Evolutionary conservation across 1,284 basidiomycete species (phyloP), one percentile per base, ranked within the genome.

Genomic region (Cryptococcus floricola): DNA sequence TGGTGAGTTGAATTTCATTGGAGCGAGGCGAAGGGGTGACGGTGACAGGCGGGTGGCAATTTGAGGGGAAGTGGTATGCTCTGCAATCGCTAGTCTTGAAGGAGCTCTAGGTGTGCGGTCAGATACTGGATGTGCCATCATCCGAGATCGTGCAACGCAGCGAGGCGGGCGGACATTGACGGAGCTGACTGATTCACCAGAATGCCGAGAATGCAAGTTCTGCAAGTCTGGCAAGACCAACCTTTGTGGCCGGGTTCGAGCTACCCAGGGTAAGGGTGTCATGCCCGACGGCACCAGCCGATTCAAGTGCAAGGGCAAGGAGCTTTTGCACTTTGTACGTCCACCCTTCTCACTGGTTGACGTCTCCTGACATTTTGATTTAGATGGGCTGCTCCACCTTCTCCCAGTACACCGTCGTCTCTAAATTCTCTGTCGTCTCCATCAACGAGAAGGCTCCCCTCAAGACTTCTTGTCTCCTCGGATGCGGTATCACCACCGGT

Each of bases 201-300:
- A 97, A 78, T 97, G 93, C 75, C 84, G 84, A 50, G 86, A 97
- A 79, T 97, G 93, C 81, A 95, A 95, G 78, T 98, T 98, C 81
- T 99, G 95, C 84, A 95, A 88, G 80, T 94, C 90, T 56, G 96
- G 95, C 61, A 98, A 98, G 83, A 98, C 95, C 59, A 98, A 98
- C 78, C 83, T 96, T 45, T 96, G 92, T 71, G 87, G 90, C 55
- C 51, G 70, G 86, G 93, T 97, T 48, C 88, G 94, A 61, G 81
- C 88, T 7, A 97, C 93, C 4, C 94, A 98, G 77, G 95, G 95
- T n/a, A 83, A 89, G 74, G 95, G 95, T 58, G 76, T 96, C 38
- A 97, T 99, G 94, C 92, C 96, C 23, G 93, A 98, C 74, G 86
- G 84, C 56, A 88, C 87, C n/a, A 83, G 82, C 58, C 89, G 95